Base-by-base conservation (phyloP, 2,329 filamentous ascomycete genomes). In the Aspergillus glaucus region DNA sequence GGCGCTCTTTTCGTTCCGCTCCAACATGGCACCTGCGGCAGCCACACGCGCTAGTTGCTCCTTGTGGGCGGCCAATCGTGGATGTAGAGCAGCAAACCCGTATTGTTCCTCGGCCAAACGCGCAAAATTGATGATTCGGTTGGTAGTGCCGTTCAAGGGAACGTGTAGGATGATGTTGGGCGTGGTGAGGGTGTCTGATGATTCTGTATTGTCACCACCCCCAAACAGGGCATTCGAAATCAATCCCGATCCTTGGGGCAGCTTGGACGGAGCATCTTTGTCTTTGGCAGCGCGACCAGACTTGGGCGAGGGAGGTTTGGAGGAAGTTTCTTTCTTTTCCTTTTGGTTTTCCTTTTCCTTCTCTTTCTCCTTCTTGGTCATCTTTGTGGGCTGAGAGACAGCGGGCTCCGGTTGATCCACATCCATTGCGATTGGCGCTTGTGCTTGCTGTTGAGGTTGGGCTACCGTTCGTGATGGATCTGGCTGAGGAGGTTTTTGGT, bases 61-160 rank as follows among this genome's bases (percentile, higher is more conserved):
- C 55, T 88, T 85, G 55, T 93, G 88, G 28, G 91, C 91, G 2
- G 93, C 93, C 53, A 94, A 79, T 6, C 91, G 86, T 26, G 93
- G 93, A 65, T 97, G 91, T 32, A 97, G 77, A 0, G 92, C 93
- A 53, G 94, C 90, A 77, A 92, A 95, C 21, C 93, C 93, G 66
- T 96, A 97, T 53, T 86, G 87, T 55, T 94, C 90, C 69, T 95
- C 89, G 9, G 94, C 93, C 69, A 97, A 78, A 41, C 89, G 88
- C 62, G 92, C 91, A 56, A 97, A 96, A 67, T 97, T 97, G 71
- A 98, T 83, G 52, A 94, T 92, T 57, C 92, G 89, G 66, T 95
- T 95, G 32, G 82, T 86, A 59, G 88, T 84, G 37, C 89, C 88
- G 50, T 85, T 81, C 36, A 98, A 78, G 0, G 87, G 83, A 49